A percentile compares a stretch with the other conserved stretches of the same genome.
Evolutionary conservation across 345 rosid species (phyloP).

Genomic region (Camelina neglecta): DNA sequence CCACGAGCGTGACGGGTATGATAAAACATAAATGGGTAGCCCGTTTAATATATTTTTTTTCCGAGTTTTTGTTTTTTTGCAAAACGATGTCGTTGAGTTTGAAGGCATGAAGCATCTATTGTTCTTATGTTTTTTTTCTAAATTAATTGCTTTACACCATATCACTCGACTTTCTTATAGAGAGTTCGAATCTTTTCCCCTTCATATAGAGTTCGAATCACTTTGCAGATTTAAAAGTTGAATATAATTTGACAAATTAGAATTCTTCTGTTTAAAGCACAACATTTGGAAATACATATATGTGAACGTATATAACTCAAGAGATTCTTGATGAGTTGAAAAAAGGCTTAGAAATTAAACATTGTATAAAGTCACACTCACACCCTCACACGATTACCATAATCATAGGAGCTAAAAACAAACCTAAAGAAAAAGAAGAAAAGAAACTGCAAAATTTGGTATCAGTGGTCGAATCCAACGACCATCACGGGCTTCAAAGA

Average conservation of each 20-base stretch:
- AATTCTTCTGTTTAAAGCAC: background rate
- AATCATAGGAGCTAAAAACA: slow-evolving; percentile 16
- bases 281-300: background rate
- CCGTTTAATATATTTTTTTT: too few species aligned
- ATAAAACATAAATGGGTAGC: too few species aligned
- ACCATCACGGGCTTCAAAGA: slow-evolving; percentile 27
- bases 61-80: too few species aligned
- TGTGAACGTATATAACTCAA: background rate
- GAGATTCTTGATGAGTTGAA: slow-evolving; percentile 5
- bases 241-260: background rate
- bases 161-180: too few species aligned
- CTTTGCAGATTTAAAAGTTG: background rate
- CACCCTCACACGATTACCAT: background rate
- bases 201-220: too few species aligned
- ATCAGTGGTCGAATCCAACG: background rate
- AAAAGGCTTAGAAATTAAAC: slow-evolving; percentile 14
- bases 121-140: too few species aligned
- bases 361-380: slow-evolving; percentile 9
- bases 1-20: too few species aligned
- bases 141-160: too few species aligned
- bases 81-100: too few species aligned
- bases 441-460: slow-evolving; percentile 31
- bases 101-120: too few species aligned
- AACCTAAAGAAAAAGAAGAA: background rate
- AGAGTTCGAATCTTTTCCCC: too few species aligned